Evolutionary conservation across 1,284 basidiomycete genomes (phyloP), one percentile per base, ranked within the genome.

Genomic region (Wolfiporia cocos): DNA sequence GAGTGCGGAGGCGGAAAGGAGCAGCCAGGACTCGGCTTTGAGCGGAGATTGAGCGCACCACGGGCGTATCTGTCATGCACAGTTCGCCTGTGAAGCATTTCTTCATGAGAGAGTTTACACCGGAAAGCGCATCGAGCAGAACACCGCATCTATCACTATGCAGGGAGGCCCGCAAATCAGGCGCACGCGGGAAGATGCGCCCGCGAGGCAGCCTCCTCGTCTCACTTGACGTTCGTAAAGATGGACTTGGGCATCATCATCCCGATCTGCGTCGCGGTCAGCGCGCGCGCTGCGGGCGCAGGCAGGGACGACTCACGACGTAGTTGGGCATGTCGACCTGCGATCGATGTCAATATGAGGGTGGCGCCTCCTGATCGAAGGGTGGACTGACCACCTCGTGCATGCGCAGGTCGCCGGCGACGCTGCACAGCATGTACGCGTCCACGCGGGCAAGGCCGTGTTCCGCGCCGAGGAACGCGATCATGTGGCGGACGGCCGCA

Each of bases 301-400:
- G 17, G 17, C 20, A 11, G 14, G 20, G 15, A 15, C 17, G 31
- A 63, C 73, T 48, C 54, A 79, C 77, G 36, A 79, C 69, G 47
- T 77, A 81, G 52, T 79, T 79, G 10, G 78, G 78, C 77, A 80
- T 78, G 48, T 80, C 78, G 33, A 80, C 74, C 76, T 78, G 15
- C 11, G 20, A n/a, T 14, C 3, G 17, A 22, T 2, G n/a, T n/a
- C n/a, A n/a, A n/a, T n/a, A n/a, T n/a, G 34, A 32, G 39, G 18
- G 33, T 23, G 39, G 5, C 19, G 37, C 14, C 47, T 24, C 11
- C 39, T 32, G 5, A 28, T 5, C 4, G 31, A 7, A 31, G 21
- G 10, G 6, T n/a, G 37, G 30, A 68, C 75, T 43, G 35, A 78
- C 78, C 55, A 78, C 78, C 62, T 81, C 78, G 46, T 78, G 78